Evolutionary conservation across 176 grass and related monocot species (phyloP).

Genomic region (Oryza punctata): DNA sequence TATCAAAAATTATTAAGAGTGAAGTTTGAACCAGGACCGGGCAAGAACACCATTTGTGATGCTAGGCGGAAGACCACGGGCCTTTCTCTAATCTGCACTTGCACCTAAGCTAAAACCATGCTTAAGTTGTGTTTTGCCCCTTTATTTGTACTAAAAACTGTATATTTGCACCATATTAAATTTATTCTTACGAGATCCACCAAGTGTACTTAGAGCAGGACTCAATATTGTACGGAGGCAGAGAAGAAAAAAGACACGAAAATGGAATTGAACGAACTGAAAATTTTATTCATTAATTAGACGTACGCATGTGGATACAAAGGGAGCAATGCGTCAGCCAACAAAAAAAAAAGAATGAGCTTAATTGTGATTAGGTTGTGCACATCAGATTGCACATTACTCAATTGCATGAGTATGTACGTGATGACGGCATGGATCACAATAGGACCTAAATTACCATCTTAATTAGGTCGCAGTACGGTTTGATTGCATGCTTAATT

Average conservation of each 20-base stretch:
- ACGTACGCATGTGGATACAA: neutral
- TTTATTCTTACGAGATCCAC: too few species aligned
- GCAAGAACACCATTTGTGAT: too few species aligned
- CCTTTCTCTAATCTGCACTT: too few species aligned
- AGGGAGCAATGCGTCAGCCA: neutral
- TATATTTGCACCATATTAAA: too few species aligned
- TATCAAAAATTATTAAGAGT: too few species aligned
- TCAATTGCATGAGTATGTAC: neutral
- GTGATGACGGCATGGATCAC: neutral
- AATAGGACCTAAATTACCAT: neutral
- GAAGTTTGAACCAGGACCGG: too few species aligned
- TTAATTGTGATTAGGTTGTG: neutral
- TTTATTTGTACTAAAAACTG: too few species aligned
- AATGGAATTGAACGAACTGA: neutral
- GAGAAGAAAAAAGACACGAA: neutral
- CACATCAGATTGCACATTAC: neutral
- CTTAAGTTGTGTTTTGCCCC: too few species aligned
- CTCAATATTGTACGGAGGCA: neutral
- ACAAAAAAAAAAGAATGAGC: neutral
- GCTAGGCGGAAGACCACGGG: too few species aligned
- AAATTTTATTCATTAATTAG: neutral
- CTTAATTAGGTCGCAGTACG: neutral
- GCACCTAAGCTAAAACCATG: too few species aligned
- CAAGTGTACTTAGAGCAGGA: too few species aligned
- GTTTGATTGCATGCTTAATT: neutral